A percentile compares a stretch with the other conserved stretches of the same genome.
These are phyloP conservation scores for Wickerhamiella domercqiae DNA, from an alignment of 805 yeast species.

Conservation along the genomic window DNA sequence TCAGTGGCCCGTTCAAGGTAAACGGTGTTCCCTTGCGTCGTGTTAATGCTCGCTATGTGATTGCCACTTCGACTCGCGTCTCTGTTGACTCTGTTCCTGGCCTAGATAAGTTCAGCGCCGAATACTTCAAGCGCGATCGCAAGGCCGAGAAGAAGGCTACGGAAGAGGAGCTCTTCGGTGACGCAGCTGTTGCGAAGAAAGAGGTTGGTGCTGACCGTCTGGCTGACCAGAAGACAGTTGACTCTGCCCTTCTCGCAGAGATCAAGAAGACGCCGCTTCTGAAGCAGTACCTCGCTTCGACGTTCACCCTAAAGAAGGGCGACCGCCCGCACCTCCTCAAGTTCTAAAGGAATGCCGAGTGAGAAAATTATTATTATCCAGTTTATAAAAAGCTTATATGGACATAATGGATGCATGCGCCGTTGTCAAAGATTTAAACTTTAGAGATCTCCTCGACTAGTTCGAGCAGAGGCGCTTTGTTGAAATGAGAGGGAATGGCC, in stretches of 20 bases:
- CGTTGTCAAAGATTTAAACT: too few species aligned
- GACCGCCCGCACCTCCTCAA: conserved; percentile 97
- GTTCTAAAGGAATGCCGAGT: too few species aligned
- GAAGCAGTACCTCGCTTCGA: conserved; percentile 88
- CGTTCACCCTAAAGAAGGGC: conserved; percentile 95
- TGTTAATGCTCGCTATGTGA: conserved; percentile 96
- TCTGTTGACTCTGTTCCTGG: conserved; percentile 66
- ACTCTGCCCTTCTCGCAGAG: conserved; percentile 79
- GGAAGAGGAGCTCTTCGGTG: conserved; percentile 78
- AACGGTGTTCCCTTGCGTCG: conserved; percentile 99
- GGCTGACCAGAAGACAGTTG: conserved; percentile 92
- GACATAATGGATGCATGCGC: too few species aligned
- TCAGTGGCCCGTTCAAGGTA: conserved; percentile 98
- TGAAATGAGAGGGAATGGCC: conserved; percentile 1
- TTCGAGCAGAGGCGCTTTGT: background rate
- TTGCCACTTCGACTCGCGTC: conserved; percentile 93
- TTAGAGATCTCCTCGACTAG: background rate
- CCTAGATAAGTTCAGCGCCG: conserved; percentile 69
- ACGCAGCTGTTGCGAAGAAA: conserved; percentile 60
- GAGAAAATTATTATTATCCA: too few species aligned
- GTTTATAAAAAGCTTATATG: too few species aligned
- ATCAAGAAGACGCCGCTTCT: conserved; percentile 95
- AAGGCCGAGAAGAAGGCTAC: conserved; percentile 65
- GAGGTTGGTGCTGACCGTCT: conserved; percentile 86
- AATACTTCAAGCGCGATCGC: conserved; percentile 95